These are phyloP conservation scores for Cardamine occulta DNA, from an alignment of 345 rosid species.

Conservation along the genomic window DNA sequence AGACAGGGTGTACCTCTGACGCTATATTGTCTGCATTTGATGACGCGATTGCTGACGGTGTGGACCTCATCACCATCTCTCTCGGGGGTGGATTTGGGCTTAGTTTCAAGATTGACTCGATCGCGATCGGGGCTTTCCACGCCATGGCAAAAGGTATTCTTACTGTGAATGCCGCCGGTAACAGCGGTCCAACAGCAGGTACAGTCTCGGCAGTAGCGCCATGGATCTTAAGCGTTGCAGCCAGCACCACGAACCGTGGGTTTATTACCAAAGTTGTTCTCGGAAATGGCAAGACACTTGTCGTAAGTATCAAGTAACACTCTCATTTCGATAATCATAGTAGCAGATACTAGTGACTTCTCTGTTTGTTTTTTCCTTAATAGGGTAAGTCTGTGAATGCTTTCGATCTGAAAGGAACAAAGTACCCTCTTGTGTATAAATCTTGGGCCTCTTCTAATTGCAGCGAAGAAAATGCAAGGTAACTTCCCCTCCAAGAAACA, in stretches of 20 bases:
- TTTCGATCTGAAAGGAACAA: conserved; percentile 38
- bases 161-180: conserved; percentile 49
- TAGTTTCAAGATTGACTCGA: conserved; percentile 10
- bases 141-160: conserved; percentile 55
- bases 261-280: conserved; percentile 47
- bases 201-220: conserved; percentile 25
- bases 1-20: rapidly evolving
- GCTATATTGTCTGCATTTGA: conserved; percentile 44
- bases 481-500: conserved; percentile 2
- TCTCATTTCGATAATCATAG: too few relatives aligned
- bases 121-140: conserved; percentile 58
- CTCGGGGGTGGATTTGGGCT: conserved; percentile 5
- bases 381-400: conserved; percentile 53
- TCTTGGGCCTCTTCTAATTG: conserved; percentile 18
- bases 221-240: conserved; percentile 55
- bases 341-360: not conserved
- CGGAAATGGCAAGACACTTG: conserved; percentile 47
- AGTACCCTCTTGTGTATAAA: conserved; percentile 38
- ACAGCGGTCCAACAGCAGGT: conserved; percentile 28
- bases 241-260: conserved; percentile 51
- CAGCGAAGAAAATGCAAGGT: not conserved
- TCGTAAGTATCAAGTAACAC: conserved; percentile 43
- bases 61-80: conserved; percentile 46
- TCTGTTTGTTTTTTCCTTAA: not conserved
- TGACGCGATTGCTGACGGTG: conserved; percentile 53